Base-by-base conservation (phyloP, 768 basidiomycete genomes). In the Kwoniella newhampshirensis region DNA sequence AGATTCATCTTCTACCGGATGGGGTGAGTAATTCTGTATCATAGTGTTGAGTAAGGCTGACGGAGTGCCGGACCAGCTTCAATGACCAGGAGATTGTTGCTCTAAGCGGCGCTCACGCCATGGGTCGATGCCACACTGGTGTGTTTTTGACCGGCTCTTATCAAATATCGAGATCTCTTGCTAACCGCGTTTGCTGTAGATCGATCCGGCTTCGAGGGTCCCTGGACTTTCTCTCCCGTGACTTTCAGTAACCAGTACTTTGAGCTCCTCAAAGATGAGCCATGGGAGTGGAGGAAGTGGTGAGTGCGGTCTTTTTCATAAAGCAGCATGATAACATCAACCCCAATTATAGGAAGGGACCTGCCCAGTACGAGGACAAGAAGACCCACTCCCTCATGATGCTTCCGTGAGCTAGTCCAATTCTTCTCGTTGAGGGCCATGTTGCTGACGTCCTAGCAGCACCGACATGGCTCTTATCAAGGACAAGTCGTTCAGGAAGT, bases 41-140 rank as follows among this genome's bases (percentile, higher is more conserved):
- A 3, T 42, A 13, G n/a, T 23, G 4, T 13, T 13, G 8, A 44
- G 25, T 1, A 30, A 25, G 40, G 8, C n/a, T 21, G 43, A 5
- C n/a, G 20, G 42, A 69, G 25, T 51, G 39, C 44, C 12, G 26
- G 9, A 9, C 17, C 40, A 67, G 88, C 51, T 93, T 97, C 82
- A 87, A 91, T 74, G 94, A 99, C 78, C 90, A 89, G 77, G 94
- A 97, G 79, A 98, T 98, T 47, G 93, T 96, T 59, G 90, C 91
- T 53, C 87, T 97, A 64, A 84, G 84, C 21, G 94, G 94, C 61
- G 92, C 90, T 35, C 94, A 99, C 73, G 92, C 91, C 57, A 85
- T 99, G 42, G 94, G 96, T 21, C 89, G 94, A 74, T 94, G 91
- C 82, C 94, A 99, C 81, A 56, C 81, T 84, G 89, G 83, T 84